These are phyloP conservation scores for Amorphotheca resinae DNA, from an alignment of 495 filamentous ascomycete genomes.

Conservation along the genomic window DNA sequence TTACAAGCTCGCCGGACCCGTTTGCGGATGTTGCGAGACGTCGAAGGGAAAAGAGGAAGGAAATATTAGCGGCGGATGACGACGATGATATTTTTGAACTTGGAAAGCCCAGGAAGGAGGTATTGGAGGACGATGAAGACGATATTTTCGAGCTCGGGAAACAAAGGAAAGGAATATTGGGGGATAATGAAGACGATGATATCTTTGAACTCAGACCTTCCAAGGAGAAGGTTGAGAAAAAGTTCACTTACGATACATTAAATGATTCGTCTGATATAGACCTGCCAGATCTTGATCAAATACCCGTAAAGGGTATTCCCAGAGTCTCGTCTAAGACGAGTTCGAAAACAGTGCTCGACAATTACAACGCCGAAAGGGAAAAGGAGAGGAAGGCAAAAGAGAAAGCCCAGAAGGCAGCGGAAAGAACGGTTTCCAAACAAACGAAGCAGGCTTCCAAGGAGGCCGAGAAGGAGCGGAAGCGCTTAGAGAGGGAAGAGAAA, in stretches of 20 bases:
- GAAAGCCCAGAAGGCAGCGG: constrained; percentile 24
- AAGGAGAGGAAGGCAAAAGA: constrained; percentile 26
- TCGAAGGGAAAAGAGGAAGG: constrained; percentile 6
- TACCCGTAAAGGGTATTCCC: background rate
- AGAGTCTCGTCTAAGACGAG: too few species aligned
- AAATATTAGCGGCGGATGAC: constrained; percentile 24
- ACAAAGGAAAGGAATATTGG: background rate
- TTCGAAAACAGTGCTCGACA: constrained; percentile 17
- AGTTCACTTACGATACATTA: background rate
- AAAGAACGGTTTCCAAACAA: constrained; percentile 24
- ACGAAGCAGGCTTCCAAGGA: constrained; percentile 29
- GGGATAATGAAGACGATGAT: constrained; percentile 7
- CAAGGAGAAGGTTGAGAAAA: background rate
- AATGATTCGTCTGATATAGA: constrained; percentile 10
- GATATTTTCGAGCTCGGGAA: constrained; percentile 4
- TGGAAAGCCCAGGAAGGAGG: constrained; percentile 1
- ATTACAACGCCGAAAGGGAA: constrained; percentile 25
- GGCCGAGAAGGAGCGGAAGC: constrained; percentile 40
- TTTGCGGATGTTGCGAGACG: constrained; percentile 10
- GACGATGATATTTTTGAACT: constrained; percentile 29
- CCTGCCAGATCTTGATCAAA: constrained; percentile 10
- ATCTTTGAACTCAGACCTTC: background rate
- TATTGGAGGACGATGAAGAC: constrained; percentile 1
- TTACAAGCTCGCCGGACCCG: constrained; percentile 35
- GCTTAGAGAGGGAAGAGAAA: constrained; percentile 35